These are phyloP conservation scores for Gamsiella multidivaricata DNA, from an alignment of 192 early-diverging fungal genomes.

Conservation along the genomic window DNA sequence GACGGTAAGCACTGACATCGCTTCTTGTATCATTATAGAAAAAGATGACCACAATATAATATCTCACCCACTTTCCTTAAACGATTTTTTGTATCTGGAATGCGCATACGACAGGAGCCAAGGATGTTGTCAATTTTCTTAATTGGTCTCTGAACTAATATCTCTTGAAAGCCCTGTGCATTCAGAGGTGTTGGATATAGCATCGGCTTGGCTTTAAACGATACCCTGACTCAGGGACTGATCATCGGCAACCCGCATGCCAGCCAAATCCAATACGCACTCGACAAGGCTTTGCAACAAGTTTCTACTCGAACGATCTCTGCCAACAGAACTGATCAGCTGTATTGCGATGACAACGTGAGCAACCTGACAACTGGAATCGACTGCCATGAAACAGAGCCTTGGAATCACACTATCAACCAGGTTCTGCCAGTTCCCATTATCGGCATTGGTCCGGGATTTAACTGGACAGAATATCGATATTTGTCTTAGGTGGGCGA, in stretches of 20 bases:
- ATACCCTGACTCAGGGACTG: constrained; percentile 22
- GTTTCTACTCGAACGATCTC: background rate
- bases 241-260: constrained; percentile 21
- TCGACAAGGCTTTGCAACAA: constrained; percentile 11
- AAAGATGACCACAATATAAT: no score
- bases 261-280: constrained; percentile 23
- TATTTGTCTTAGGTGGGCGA: constrained; percentile 43
- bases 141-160: constrained; percentile 48
- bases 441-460: constrained; percentile 32
- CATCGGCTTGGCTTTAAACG: constrained; percentile 28
- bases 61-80: no score
- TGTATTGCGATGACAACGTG: background rate
- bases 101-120: no score
- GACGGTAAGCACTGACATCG: constrained; percentile 11
- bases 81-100: no score
- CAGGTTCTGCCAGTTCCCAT: constrained; percentile 24
- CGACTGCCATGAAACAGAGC: background rate
- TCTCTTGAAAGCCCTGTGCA: constrained; percentile 29
- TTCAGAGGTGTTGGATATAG: constrained; percentile 12
- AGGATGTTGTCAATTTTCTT: constrained; percentile 29
- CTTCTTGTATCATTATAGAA: background rate
- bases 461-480: background rate
- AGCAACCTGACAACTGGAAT: background rate
- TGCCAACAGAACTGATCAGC: constrained; percentile 5
- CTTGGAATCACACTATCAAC: constrained; percentile 38